Conservation (phyloP, 2,329 filamentous ascomycete genomes). For the Penicillium sp. region DNA sequence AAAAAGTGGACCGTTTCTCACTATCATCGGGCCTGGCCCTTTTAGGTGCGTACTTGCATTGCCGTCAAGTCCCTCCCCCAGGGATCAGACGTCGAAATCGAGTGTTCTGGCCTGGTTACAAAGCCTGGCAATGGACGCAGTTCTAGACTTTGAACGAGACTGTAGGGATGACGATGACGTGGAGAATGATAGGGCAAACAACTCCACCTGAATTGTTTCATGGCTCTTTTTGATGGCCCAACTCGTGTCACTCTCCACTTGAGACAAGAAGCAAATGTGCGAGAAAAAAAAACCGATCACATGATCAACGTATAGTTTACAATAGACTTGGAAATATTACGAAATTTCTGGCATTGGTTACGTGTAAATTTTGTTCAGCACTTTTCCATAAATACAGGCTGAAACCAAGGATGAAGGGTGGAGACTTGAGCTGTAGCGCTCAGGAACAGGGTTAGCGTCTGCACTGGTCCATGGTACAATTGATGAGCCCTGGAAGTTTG, state of each 20-base stretch:
- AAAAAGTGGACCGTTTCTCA: conserved; percentile 2
- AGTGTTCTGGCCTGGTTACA: conserved; percentile 46
- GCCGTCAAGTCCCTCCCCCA: conserved; percentile 52
- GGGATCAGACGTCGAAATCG: conserved; percentile 55
- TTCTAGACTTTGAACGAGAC: conserved; percentile 16
- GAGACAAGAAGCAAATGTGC: background rate
- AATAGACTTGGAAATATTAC: background rate
- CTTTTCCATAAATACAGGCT: background rate
- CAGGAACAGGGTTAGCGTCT: conserved; percentile 34
- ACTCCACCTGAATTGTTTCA: background rate
- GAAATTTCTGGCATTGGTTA: rapidly evolving
- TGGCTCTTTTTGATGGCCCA: background rate
- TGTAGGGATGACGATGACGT: background rate
- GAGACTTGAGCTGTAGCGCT: conserved; percentile 8
- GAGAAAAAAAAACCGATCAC: background rate
- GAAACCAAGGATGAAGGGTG: conserved; percentile 16
- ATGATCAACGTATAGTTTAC: conserved; percentile 9
- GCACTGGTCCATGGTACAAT: conserved; percentile 15
- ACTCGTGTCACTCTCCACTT: background rate
- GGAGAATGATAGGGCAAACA: background rate
- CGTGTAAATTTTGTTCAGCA: background rate
- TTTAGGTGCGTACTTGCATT: conserved; percentile 45
- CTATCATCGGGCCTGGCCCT: background rate
- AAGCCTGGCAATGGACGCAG: conserved; percentile 6
- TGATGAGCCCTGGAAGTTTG: conserved; percentile 14